phyloP scores from a whole-genome alignment of 2,329 filamentous ascomycete species.

The Dothiorella sarmentorum region DNA sequence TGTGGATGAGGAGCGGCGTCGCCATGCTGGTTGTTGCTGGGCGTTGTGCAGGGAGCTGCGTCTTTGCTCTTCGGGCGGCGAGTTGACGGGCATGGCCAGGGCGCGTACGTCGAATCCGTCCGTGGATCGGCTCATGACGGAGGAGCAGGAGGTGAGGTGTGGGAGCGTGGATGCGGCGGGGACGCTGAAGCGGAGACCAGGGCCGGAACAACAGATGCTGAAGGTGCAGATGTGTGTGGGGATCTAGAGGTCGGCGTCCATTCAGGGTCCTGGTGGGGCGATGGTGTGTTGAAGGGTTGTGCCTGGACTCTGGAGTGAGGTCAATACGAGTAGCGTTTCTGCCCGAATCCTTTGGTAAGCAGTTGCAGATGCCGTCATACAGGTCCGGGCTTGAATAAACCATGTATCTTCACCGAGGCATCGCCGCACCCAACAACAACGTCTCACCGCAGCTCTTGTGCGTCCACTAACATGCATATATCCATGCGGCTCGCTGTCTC shows the following conservation, averaged over 20 bases:
- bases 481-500: not conserved
- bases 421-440: not conserved
- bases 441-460: not conserved
- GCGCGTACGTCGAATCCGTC: slow-evolving; percentile 52
- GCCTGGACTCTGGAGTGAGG: too few species aligned
- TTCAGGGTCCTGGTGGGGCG: not conserved
- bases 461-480: not conserved
- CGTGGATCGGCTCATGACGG: slow-evolving; percentile 30
- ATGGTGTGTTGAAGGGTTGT: not conserved
- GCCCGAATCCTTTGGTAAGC: not conserved
- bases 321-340: not conserved
- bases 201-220: not conserved
- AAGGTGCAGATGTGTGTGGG: not conserved
- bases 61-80: slow-evolving; percentile 45
- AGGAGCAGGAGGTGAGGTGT: not conserved
- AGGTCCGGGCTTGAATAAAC: too few species aligned
- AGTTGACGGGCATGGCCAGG: slow-evolving; percentile 50
- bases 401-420: not conserved
- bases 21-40: slow-evolving; percentile 47
- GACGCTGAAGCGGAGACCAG: not conserved
- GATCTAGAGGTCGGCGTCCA: not conserved
- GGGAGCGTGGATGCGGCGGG: not conserved
- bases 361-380: slow-evolving; percentile 13
- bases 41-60: slow-evolving; percentile 26
- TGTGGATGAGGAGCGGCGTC: slow-evolving; percentile 41